These are phyloP conservation scores for Flueggea neowawraea DNA, from an alignment of 441 rosid genomes.

Conservation along the genomic window DNA sequence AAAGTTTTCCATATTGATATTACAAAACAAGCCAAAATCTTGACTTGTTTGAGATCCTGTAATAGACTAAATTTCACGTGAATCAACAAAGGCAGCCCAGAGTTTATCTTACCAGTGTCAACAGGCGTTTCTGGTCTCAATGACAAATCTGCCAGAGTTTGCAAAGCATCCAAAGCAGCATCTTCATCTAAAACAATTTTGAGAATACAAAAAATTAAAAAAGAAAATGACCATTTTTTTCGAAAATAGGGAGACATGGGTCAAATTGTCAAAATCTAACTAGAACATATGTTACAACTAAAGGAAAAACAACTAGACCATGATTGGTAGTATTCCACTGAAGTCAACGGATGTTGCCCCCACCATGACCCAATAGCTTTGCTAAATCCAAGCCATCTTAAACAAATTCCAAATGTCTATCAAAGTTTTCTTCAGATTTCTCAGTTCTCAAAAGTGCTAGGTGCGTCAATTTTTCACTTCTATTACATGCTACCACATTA, in stretches of 20 bases:
- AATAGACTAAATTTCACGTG: constrained; percentile 2
- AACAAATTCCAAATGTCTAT: too few relatives aligned
- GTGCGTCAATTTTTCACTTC: neutral
- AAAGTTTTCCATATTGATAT: too few relatives aligned
- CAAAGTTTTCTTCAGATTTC: neutral
- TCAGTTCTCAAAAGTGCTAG: neutral
- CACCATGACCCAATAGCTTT: too few relatives aligned
- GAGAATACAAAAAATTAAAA: constrained; percentile 11
- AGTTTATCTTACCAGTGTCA: constrained; percentile 62
- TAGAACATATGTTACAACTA: too few relatives aligned
- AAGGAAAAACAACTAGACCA: too few relatives aligned
- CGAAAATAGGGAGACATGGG: too few relatives aligned
- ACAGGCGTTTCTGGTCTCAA: constrained; percentile 80
- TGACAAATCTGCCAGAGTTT: constrained; percentile 82
- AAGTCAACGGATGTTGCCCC: too few relatives aligned
- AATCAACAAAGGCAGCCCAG: neutral
- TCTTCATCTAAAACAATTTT: constrained; percentile 45
- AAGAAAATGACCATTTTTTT: neutral
- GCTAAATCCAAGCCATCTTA: too few relatives aligned
- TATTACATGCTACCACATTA: neutral
- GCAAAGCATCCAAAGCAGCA: constrained; percentile 64
- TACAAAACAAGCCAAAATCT: too few relatives aligned
- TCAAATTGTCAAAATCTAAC: too few relatives aligned
- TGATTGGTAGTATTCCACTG: too few relatives aligned
- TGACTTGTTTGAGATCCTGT: too few relatives aligned